Percentiles rank a stretch among this genome's conserved stretches.
phyloP scores from a whole-genome alignment of 2,329 filamentous ascomycete species.

The Neonectria neomacrospora region DNA sequence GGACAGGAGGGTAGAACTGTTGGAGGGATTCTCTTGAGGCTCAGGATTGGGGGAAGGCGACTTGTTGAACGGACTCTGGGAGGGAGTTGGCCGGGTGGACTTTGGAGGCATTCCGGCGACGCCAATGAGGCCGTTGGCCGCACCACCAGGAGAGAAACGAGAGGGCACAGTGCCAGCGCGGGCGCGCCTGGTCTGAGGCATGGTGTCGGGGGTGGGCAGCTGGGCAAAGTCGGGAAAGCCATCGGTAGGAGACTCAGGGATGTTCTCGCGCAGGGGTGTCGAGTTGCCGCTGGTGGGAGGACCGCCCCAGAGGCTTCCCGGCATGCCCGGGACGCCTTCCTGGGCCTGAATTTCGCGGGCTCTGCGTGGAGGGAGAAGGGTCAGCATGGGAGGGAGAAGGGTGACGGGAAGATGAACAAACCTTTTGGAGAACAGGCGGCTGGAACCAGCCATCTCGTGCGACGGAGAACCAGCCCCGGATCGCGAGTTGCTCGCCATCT shows the following conservation, averaged over 20 bases:
- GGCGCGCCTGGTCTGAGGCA: constrained; percentile 79
- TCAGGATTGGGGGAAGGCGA: constrained; percentile 69
- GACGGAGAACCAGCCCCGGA: constrained; percentile 96
- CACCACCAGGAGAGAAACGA: constrained; percentile 83
- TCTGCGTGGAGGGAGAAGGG: constrained; percentile 60
- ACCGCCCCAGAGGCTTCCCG: constrained; percentile 86
- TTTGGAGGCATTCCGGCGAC: constrained; percentile 73
- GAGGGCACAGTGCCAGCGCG: constrained; percentile 97
- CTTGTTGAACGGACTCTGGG: constrained; percentile 83
- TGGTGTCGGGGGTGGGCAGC: constrained; percentile 72
- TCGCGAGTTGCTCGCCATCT: constrained; percentile 71
- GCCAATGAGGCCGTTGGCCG: constrained; percentile 67
- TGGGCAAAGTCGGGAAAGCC: constrained; percentile 91
- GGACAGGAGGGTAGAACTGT: constrained; percentile 80
- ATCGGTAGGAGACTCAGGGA: constrained; percentile 95
- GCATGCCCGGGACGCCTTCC: constrained; percentile 80
- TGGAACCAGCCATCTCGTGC: constrained; percentile 80
- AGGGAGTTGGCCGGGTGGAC: constrained; percentile 85
- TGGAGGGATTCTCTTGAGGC: constrained; percentile 58
- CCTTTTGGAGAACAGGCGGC: constrained; percentile 91
- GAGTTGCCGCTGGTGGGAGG: constrained; percentile 97
- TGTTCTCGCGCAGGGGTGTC: constrained; percentile 94
- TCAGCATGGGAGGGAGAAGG: constrained; percentile 19
- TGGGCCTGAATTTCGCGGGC: constrained; percentile 97
- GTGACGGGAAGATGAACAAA: constrained; percentile 58